Percentiles rank a stretch among this genome's conserved stretches.
phyloP scores from a whole-genome alignment of 1,284 basidiomycete genomes.

The Trametes hirsuta region DNA sequence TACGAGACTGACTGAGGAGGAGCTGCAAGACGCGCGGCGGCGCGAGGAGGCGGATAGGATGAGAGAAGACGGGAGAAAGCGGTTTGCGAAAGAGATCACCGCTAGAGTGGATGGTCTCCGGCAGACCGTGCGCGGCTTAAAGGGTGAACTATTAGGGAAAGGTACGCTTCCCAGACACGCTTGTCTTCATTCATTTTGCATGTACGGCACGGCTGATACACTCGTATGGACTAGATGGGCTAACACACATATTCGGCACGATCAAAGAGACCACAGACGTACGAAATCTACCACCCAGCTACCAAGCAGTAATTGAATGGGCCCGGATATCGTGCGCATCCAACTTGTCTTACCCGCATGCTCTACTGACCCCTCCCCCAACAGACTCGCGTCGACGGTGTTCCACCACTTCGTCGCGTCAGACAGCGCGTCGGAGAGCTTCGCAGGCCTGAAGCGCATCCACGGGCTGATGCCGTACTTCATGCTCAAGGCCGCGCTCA shows the following conservation, averaged over 20 bases:
- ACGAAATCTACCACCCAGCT: constrained; percentile 82
- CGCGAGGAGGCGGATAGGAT: constrained; percentile 91
- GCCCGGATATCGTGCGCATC: constrained; percentile 87
- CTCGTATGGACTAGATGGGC: constrained; percentile 62
- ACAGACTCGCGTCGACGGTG: constrained; percentile 89
- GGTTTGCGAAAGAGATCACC: constrained; percentile 89
- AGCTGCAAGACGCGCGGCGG: constrained; percentile 77
- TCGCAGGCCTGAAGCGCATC: constrained; percentile 87
- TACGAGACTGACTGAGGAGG: constrained; percentile 71
- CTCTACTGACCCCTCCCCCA: background rate
- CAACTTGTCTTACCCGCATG: background rate
- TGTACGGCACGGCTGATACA: background rate
- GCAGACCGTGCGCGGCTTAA: constrained; percentile 84
- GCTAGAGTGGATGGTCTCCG: constrained; percentile 87
- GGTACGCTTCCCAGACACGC: constrained; percentile 42
- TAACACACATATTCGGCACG: constrained; percentile 85
- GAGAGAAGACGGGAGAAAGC: constrained; percentile 84
- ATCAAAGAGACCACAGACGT: constrained; percentile 85
- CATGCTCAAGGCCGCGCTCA: constrained; percentile 89
- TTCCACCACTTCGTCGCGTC: constrained; percentile 95
- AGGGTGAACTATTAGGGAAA: constrained; percentile 88
- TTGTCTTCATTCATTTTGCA: background rate
- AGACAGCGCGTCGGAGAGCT: constrained; percentile 90
- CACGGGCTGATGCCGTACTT: constrained; percentile 99
- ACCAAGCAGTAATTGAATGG: constrained; percentile 93